phyloP scores from a whole-genome alignment of 1,139 yeast species.

The Pichia terricola region DNA sequence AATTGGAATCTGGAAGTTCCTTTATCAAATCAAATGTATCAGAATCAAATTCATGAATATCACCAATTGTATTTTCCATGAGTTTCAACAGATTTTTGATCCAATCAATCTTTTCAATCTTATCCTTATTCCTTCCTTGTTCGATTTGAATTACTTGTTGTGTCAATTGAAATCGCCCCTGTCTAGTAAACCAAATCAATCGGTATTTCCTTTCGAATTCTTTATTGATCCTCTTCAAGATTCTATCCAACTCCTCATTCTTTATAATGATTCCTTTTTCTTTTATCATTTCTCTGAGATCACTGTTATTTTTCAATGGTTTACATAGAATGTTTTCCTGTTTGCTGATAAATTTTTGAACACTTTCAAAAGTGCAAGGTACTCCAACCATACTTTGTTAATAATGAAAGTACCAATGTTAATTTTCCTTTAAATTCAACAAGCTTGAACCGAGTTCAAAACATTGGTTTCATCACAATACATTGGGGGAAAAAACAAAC shows the following conservation, averaged over 20 bases:
- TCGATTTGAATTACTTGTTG: slow-evolving; percentile 21
- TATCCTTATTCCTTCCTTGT: slow-evolving; percentile 7
- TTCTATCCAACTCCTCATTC: slow-evolving; percentile 10
- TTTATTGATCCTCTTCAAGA: slow-evolving; percentile 13
- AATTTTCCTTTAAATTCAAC: too few species aligned
- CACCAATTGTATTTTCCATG: slow-evolving; percentile 4
- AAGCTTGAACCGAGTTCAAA: too few species aligned
- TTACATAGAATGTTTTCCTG: slow-evolving; percentile 16
- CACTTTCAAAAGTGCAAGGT: slow-evolving; percentile 16
- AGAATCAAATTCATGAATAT: slow-evolving; percentile 16
- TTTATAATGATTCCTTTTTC: slow-evolving; percentile 6
- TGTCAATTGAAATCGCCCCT: slow-evolving; percentile 18
- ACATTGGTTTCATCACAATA: too few species aligned
- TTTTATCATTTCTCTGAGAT: slow-evolving; percentile 4
- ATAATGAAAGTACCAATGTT: background rate
- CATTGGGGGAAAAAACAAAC: too few species aligned
- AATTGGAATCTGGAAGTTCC: slow-evolving; percentile 22
- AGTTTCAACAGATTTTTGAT: background rate
- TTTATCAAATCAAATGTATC: background rate
- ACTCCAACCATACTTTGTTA: slow-evolving; percentile 1
- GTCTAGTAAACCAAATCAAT: slow-evolving; percentile 18
- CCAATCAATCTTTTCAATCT: slow-evolving; percentile 3
- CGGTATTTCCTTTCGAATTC: slow-evolving; percentile 14
- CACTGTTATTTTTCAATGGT: slow-evolving; percentile 13
- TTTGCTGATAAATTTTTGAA: slow-evolving; percentile 16